A percentile compares a stretch with the other conserved stretches of the same genome.
phyloP scores from a whole-genome alignment of 2,329 filamentous ascomycete genomes.

The Colletotrichum salicis region DNA sequence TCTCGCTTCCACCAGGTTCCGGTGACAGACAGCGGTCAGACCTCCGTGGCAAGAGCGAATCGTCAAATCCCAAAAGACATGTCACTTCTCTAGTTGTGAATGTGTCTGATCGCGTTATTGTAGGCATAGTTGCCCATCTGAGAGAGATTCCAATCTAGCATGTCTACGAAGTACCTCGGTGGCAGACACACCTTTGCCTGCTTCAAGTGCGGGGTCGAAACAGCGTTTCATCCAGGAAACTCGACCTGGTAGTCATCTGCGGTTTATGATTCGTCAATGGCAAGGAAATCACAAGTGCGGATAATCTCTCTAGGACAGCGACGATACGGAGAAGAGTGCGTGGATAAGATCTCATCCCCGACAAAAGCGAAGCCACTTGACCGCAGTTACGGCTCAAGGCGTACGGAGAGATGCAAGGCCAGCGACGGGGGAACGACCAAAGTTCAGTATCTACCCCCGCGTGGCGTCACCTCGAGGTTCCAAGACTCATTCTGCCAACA shows the following conservation, averaged over 20 bases:
- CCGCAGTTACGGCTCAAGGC: no score
- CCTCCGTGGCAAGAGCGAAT: not conserved
- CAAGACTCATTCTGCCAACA: no score
- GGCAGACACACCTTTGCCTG: not conserved
- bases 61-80: not conserved
- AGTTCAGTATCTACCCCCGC: no score
- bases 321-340: not conserved
- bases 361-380: not conserved
- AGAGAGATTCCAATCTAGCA: not conserved
- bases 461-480: no score
- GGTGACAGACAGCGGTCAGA: not conserved
- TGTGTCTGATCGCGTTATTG: not conserved
- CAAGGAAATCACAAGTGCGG: not conserved
- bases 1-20: not conserved
- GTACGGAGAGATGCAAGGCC: no score
- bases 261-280: not conserved
- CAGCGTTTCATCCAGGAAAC: slow-evolving; percentile 6
- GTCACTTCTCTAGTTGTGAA: not conserved
- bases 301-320: not conserved
- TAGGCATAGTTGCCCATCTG: not conserved
- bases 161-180: not conserved
- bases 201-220: slow-evolving; percentile 34
- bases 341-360: not conserved
- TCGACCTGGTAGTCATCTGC: not conserved
- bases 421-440: no score